These are phyloP conservation scores for Amanita fuliginea DNA, from an alignment of 768 basidiomycete genomes.

Conservation along the genomic window DNA sequence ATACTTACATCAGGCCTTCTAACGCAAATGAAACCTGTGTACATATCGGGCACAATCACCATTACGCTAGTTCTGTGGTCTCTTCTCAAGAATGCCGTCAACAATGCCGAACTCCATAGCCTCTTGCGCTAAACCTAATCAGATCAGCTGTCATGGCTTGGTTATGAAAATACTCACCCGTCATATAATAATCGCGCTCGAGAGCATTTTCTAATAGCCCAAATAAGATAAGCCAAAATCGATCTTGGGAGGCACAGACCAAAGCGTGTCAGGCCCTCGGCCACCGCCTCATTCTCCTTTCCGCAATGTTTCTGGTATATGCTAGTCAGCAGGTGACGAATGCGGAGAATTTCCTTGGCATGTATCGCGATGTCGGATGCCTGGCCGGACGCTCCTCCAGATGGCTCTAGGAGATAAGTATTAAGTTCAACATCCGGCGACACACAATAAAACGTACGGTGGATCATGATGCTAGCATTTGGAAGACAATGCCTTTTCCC, in stretches of 20 bases:
- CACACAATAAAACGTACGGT: constrained; percentile 48
- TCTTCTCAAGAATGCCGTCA: constrained; percentile 80
- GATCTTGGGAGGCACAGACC: constrained; percentile 34
- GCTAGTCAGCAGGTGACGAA: constrained; percentile 70
- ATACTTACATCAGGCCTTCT: constrained; percentile 1
- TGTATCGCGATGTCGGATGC: constrained; percentile 97
- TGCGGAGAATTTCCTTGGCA: constrained; percentile 89
- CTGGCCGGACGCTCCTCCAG: constrained; percentile 91
- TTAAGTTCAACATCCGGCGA: neutral
- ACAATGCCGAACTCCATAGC: constrained; percentile 88
- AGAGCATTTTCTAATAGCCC: constrained; percentile 62
- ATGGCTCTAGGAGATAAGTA: constrained; percentile 60
- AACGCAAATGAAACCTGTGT: neutral
- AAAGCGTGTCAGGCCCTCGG: constrained; percentile 63
- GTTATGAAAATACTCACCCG: constrained; percentile 34
- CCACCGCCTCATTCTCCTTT: constrained; percentile 49
- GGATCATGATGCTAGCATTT: constrained; percentile 96
- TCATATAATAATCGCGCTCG: constrained; percentile 96
- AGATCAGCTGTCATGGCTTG: constrained; percentile 11
- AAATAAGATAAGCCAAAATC: constrained; percentile 14
- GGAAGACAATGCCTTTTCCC: constrained; percentile 90
- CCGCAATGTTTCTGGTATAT: constrained; percentile 88
- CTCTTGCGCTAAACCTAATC: constrained; percentile 54
- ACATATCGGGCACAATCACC: constrained; percentile 11
- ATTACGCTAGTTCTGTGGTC: constrained; percentile 42